Percentiles rank a stretch among this genome's conserved stretches.
Evolutionary conservation across 495 filamentous ascomycete species (phyloP).

Genomic region (Penicillium waksmanii): DNA sequence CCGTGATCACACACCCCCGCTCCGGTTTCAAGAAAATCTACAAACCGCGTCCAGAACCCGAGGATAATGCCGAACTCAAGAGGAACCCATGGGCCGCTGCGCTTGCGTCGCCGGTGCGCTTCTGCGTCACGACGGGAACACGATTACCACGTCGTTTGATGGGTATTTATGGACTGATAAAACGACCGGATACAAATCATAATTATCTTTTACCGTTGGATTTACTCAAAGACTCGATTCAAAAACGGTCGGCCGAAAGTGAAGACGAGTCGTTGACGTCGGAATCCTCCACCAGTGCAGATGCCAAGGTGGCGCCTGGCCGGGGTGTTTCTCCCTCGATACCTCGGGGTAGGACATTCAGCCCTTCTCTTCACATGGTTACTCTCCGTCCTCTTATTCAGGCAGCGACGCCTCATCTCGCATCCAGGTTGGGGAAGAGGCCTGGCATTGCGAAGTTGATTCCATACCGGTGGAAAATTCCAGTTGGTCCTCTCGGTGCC

Average conservation of each 20-base stretch:
- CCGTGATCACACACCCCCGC: constrained; percentile 30
- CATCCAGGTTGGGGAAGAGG: constrained; percentile 16
- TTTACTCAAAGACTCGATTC: constrained; percentile 40
- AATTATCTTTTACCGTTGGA: constrained; percentile 64
- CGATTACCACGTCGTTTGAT: constrained; percentile 67
- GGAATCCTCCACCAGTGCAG: not conserved
- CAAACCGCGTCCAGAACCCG: constrained; percentile 44
- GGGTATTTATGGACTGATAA: constrained; percentile 60
- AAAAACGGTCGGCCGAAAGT: not conserved
- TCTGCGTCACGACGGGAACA: constrained; percentile 59
- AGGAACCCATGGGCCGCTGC: constrained; percentile 54
- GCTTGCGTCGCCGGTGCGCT: constrained; percentile 67
- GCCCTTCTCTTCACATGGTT: constrained; percentile 30
- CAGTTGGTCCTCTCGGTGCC: constrained; percentile 31
- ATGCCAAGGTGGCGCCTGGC: too few species aligned
- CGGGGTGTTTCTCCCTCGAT: not conserved
- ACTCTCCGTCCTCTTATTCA: constrained; percentile 34
- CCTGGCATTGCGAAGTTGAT: constrained; percentile 28
- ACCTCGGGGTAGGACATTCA: not conserved
- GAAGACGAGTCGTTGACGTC: not conserved
- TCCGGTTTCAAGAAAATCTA: constrained; percentile 31
- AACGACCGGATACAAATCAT: constrained; percentile 56
- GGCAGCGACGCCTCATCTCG: constrained; percentile 16
- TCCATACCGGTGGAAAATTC: constrained; percentile 44
- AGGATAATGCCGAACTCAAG: constrained; percentile 37